These are phyloP conservation scores for Ophiostoma pallidulum DNA, from an alignment of 2,329 filamentous ascomycete species.

Conservation along the genomic window DNA sequence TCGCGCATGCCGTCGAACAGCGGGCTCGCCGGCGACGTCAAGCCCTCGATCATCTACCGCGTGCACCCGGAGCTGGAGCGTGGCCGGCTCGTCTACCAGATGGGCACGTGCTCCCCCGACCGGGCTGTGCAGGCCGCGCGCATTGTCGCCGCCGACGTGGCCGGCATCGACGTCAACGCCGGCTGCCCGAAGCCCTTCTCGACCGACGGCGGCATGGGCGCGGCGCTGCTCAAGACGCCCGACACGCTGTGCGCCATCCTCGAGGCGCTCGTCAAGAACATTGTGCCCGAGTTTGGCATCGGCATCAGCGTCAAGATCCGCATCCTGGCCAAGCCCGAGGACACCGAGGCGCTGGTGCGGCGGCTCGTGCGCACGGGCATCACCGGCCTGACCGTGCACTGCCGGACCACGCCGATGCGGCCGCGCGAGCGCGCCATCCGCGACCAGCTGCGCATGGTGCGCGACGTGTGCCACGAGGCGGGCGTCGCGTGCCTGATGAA, in stretches of 20 bases:
- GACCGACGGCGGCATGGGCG: slow-evolving; percentile 89
- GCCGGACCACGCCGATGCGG: slow-evolving; percentile 91
- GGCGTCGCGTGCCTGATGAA: slow-evolving; percentile 95
- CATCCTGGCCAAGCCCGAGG: slow-evolving; percentile 64
- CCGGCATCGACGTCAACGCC: slow-evolving; percentile 92
- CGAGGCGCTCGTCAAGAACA: slow-evolving; percentile 67
- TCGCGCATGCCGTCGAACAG: slow-evolving; percentile 65
- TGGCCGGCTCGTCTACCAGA: slow-evolving; percentile 73
- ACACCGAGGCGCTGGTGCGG: slow-evolving; percentile 69
- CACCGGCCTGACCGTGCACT: slow-evolving; percentile 85
- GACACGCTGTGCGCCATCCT: slow-evolving; percentile 78
- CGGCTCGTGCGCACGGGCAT: slow-evolving; percentile 80
- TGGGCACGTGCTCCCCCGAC: slow-evolving; percentile 77
- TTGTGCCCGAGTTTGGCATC: slow-evolving; percentile 70
- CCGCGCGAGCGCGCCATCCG: slow-evolving; percentile 81
- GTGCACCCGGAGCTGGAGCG: slow-evolving; percentile 71
- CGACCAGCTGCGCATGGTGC: slow-evolving; percentile 77
- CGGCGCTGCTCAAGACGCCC: slow-evolving; percentile 75
- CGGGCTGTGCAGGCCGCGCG: slow-evolving; percentile 76
- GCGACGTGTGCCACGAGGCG: slow-evolving; percentile 65
- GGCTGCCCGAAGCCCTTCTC: slow-evolving; percentile 98
- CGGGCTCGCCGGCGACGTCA: slow-evolving; percentile 42
- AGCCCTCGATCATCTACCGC: slow-evolving; percentile 70
- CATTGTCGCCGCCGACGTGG: slow-evolving; percentile 76
- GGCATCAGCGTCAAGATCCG: slow-evolving; percentile 97